Evolutionary conservation across 352 stramenopile genomes (phyloP), one percentile per base, ranked within the genome.

Genomic region (Blastocystis sp.): DNA sequence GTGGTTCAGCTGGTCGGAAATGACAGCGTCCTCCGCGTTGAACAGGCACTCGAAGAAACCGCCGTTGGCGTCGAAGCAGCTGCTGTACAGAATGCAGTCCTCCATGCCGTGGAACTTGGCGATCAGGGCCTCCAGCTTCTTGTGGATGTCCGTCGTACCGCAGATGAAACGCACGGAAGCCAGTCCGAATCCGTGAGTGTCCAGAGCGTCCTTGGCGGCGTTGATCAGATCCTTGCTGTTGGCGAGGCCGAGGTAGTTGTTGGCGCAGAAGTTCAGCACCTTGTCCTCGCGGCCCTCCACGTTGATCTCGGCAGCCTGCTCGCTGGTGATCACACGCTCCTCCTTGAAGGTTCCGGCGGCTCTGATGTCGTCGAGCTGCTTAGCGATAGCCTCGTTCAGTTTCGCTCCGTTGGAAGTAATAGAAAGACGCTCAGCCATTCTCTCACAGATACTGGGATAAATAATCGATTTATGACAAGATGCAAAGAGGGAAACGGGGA

Each of bases 101-200:
- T 98, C 94, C 10, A 93, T 98, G 71, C 94, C 94, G 90, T 98
- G 94, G 90, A 98, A 97, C n/a, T 93, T 91, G 3, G 93, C 94
- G 89, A 97, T 97, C 80, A 91, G 90, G 19, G 76, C 38, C 82
- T 97, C 94, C 9, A 97, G 91, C 74, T 94, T 89, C 91, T 97
- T 97, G 92, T 97, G 94, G 89, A 97, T 96, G 90, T 97, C 94
- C 21, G 43, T 93, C 40, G 94, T 97, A 69, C 94, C 94, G 89
- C 94, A 97, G 90, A 97, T 97, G 90, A 97, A 97, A 89, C 94
- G 93, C 89, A 97, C 94, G 17, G 92, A 96, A 89, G 91, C 94
- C 76, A 97, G 91, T 0, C 94, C 94, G 87, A 97, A 97, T 89
- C 94, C 94, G 61, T 94, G 93, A 69, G 92, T 90, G 77, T 96